These are phyloP conservation scores for Hebeloma cylindrosporum DNA, from an alignment of 768 basidiomycete genomes.

Conservation along the genomic window DNA sequence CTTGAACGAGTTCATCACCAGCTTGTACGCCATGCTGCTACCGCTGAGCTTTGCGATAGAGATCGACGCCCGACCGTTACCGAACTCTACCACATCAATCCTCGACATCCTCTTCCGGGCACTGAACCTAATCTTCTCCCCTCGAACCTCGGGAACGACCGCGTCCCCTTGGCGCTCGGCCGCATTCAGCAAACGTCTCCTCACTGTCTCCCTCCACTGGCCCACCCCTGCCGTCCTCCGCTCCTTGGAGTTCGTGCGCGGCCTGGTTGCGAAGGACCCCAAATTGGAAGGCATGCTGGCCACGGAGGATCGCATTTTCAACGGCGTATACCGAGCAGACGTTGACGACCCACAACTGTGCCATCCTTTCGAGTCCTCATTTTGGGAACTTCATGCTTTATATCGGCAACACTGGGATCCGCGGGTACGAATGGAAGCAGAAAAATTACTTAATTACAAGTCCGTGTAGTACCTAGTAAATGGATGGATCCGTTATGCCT, in stretches of 20 bases:
- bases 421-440: constrained; percentile 66
- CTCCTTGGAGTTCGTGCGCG: constrained; percentile 70
- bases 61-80: constrained; percentile 46
- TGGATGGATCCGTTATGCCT: constrained; percentile 16
- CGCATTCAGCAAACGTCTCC: constrained; percentile 92
- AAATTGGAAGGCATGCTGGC: constrained; percentile 82
- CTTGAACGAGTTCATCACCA: constrained; percentile 82
- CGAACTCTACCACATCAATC: constrained; percentile 18
- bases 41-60: constrained; percentile 67
- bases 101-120: constrained; percentile 85
- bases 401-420: constrained; percentile 62
- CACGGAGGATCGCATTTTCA: constrained; percentile 80
- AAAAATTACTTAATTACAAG: constrained; percentile 48
- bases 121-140: constrained; percentile 78
- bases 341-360: constrained; percentile 87
- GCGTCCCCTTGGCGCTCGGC: constrained; percentile 76
- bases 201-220: constrained; percentile 81
- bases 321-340: constrained; percentile 84
- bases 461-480: constrained; percentile 9
- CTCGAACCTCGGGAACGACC: constrained; percentile 53
- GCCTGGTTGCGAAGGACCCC: constrained; percentile 72
- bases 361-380: constrained; percentile 79
- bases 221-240: constrained; percentile 63
- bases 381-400: constrained; percentile 81
- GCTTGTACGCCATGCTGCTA: constrained; percentile 80